Conservation (phyloP, 306 rosid species). For the Vigna trinervia region DNA sequence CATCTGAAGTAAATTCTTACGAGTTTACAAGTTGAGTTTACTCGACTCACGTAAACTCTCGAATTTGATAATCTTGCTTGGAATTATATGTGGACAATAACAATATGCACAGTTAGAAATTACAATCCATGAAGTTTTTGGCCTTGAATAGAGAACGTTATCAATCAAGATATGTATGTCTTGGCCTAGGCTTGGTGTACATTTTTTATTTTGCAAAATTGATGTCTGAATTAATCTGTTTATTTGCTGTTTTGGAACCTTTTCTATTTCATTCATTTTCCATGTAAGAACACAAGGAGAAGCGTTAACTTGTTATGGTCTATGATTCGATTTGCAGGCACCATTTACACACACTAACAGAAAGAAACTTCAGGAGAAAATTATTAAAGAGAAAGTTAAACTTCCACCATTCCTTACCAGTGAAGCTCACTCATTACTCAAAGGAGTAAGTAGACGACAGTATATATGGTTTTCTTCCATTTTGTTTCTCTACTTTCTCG, state of each 20-base stretch:
- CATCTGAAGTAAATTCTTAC: too few species aligned
- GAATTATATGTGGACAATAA: background rate
- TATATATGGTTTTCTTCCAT: background rate
- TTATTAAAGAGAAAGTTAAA: conserved; percentile 87
- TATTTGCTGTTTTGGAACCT: conserved; percentile 22
- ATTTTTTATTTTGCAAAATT: conserved; percentile 5
- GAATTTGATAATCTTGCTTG: background rate
- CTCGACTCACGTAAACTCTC: too few species aligned
- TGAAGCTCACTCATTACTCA: conserved; percentile 94
- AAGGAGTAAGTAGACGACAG: conserved; percentile 71
- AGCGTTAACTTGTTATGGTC: conserved; percentile 25
- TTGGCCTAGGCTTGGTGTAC: conserved; percentile 1
- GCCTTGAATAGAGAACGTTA: background rate
- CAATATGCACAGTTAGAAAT: background rate
- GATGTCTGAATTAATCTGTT: conserved; percentile 29
- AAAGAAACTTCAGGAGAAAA: conserved; percentile 94
- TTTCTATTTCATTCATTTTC: conserved; percentile 6
- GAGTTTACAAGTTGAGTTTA: too few species aligned
- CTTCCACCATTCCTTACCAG: conserved; percentile 76
- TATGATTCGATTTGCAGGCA: conserved; percentile 61
- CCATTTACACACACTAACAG: conserved; percentile 82
- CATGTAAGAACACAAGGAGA: conserved; percentile 12
- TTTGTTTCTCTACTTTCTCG: conserved; percentile 22
- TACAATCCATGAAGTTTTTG: conserved; percentile 1
- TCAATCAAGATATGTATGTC: background rate